phyloP scores from a whole-genome alignment of 2,329 filamentous ascomycete genomes.

The Colletotrichum eleusines region DNA sequence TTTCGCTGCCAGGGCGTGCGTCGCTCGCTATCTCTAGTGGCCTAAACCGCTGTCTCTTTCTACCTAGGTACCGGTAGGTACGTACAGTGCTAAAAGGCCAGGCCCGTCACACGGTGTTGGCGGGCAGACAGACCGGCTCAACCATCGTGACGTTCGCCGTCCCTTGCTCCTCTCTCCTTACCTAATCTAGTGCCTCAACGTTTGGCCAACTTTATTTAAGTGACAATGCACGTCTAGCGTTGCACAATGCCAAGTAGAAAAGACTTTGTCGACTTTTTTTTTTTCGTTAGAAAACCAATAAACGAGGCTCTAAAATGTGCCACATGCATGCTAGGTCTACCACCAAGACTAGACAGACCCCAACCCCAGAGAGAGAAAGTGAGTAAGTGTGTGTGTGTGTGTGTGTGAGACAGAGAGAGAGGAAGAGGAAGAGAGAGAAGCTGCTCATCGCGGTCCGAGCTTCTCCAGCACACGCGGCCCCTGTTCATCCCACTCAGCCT shows the following conservation, averaged over 20 bases:
- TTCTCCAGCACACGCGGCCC: constrained; percentile 88
- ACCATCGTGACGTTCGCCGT: neutral
- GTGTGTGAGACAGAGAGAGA: neutral
- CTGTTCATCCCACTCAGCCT: constrained; percentile 97
- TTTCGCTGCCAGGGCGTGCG: constrained; percentile 1
- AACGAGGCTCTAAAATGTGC: constrained; percentile 39
- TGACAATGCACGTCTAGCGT: neutral
- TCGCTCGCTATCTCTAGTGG: neutral
- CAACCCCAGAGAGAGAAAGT: constrained; percentile 1
- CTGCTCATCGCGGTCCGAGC: constrained; percentile 82
- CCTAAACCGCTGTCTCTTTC: neutral
- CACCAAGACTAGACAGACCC: constrained; percentile 31
- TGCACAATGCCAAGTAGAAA: neutral
- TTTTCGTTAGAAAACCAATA: constrained; percentile 37
- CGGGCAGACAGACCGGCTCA: neutral
- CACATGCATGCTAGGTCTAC: constrained; percentile 41
- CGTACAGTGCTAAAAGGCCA: neutral
- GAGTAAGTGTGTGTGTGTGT: no score
- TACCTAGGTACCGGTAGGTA: no score
- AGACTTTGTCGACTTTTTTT: constrained; percentile 40
- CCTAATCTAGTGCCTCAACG: constrained; percentile 8
- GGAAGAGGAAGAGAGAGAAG: neutral
- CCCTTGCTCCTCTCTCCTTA: neutral
- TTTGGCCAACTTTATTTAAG: neutral
- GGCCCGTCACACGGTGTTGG: neutral